Percentiles rank a stretch among this genome's conserved stretches.
Evolutionary conservation across 208 protist species (phyloP).

Genomic region (Strigomonas culicis): DNA sequence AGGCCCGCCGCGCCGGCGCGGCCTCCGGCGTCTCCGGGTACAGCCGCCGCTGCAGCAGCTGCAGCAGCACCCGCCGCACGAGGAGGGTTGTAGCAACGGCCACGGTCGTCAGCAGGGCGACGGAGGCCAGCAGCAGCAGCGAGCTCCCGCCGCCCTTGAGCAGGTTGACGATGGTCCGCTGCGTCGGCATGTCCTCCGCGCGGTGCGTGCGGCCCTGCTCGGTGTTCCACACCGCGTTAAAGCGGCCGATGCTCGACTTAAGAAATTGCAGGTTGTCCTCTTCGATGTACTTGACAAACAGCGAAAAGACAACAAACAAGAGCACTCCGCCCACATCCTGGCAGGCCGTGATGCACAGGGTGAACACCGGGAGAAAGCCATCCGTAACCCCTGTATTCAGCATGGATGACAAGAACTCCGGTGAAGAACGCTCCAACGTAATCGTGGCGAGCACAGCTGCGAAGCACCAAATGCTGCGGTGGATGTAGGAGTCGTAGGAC

Average conservation of each 20-base stretch:
- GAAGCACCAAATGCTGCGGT: constrained; percentile 19
- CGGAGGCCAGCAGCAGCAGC: constrained; percentile 3
- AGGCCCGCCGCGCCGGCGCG: background rate
- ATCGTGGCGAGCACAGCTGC: constrained; percentile 19
- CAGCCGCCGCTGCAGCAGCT: background rate
- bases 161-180: constrained; percentile 2
- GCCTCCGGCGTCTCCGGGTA: background rate
- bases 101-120: constrained; percentile 9
- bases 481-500: constrained; percentile 11
- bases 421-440: constrained; percentile 25
- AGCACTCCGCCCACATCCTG: constrained; percentile 21
- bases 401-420: constrained; percentile 23
- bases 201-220: constrained; percentile 4
- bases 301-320: constrained; percentile 17
- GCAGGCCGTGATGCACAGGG: constrained; percentile 20
- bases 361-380: constrained; percentile 18
- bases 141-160: constrained; percentile 10
- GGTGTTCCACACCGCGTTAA: constrained; percentile 6
- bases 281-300: constrained; percentile 7
- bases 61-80: constrained; percentile 6
- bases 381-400: constrained; percentile 15
- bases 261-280: constrained; percentile 8
- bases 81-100: constrained; percentile 11
- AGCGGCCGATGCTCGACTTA: background rate
- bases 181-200: background rate